Percentiles rank a stretch among this genome's conserved stretches.
Conservation (phyloP, 208 protist genomes). For the Leptomonas pyrrhocoris region DNA sequence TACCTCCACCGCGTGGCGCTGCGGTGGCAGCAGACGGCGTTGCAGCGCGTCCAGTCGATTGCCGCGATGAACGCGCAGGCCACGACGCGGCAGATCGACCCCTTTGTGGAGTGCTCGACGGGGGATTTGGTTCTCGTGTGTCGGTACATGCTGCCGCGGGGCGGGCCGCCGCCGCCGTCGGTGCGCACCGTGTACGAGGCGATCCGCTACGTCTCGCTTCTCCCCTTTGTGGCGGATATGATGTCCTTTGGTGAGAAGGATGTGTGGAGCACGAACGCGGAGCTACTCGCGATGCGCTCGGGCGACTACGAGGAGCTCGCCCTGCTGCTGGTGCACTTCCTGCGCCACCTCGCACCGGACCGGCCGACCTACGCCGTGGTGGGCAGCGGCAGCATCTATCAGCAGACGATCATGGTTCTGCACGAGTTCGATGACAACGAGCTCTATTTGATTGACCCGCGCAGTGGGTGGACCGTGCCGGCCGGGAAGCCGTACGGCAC, state of each 20-base stretch:
- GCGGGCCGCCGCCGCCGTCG: slow-evolving; percentile 61
- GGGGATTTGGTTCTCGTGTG: slow-evolving; percentile 75
- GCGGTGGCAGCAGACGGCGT: slow-evolving; percentile 53
- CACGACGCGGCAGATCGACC: slow-evolving; percentile 56
- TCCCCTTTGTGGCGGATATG: slow-evolving; percentile 67
- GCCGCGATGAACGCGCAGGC: slow-evolving; percentile 65
- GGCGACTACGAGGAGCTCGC: slow-evolving; percentile 83
- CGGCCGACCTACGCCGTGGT: slow-evolving; percentile 63
- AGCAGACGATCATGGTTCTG: slow-evolving; percentile 70
- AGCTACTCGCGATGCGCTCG: slow-evolving; percentile 62
- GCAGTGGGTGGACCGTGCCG: slow-evolving; percentile 46
- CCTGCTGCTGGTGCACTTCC: slow-evolving; percentile 77
- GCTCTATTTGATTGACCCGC: slow-evolving; percentile 75
- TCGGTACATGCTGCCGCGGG: slow-evolving; percentile 68
- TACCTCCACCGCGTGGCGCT: slow-evolving; percentile 70
- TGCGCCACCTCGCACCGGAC: slow-evolving; percentile 62
- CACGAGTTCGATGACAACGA: slow-evolving; percentile 57
- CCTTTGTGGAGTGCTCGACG: slow-evolving; percentile 77
- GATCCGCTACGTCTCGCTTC: slow-evolving; percentile 79
- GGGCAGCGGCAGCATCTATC: slow-evolving; percentile 59
- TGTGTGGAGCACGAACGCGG: slow-evolving; percentile 81
- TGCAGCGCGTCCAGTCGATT: slow-evolving; percentile 45
- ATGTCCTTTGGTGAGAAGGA: slow-evolving; percentile 62
- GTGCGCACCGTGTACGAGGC: slow-evolving; percentile 69
- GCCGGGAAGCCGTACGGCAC: slow-evolving; percentile 58